Percentiles rank a stretch among this genome's conserved stretches.
Conservation (phyloP, 2,329 filamentous ascomycete genomes). For the Nemania bipapillata region DNA sequence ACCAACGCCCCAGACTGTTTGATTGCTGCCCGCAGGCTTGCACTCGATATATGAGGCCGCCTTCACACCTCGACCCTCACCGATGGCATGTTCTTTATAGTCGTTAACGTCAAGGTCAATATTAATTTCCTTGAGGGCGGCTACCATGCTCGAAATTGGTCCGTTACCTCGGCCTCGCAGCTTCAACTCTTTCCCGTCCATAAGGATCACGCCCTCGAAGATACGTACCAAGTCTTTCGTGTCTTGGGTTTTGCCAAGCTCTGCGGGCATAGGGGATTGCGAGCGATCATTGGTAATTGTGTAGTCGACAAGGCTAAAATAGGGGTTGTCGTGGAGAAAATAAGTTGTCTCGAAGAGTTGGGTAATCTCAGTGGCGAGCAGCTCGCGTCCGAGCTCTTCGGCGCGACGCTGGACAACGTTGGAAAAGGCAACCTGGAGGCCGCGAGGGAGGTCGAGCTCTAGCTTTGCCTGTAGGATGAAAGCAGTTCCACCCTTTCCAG, state of each 20-base stretch:
- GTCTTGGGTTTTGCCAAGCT: slow-evolving; percentile 76
- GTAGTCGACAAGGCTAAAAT: slow-evolving; percentile 91
- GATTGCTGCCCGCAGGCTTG: slow-evolving; percentile 71
- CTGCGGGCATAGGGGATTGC: slow-evolving; percentile 71
- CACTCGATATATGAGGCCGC: slow-evolving; percentile 96
- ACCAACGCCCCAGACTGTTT: slow-evolving; percentile 88
- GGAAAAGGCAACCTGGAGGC: slow-evolving; percentile 90
- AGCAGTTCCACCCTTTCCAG: slow-evolving; percentile 91
- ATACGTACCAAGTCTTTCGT: slow-evolving; percentile 82
- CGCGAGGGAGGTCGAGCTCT: slow-evolving; percentile 90
- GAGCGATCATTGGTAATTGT: slow-evolving; percentile 87
- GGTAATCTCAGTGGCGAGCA: slow-evolving; percentile 84
- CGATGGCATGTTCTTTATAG: slow-evolving; percentile 97
- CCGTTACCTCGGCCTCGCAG: slow-evolving; percentile 87
- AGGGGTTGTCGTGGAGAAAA: slow-evolving; percentile 82
- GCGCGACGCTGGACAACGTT: slow-evolving; percentile 84
- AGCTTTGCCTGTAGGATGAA: slow-evolving; percentile 93
- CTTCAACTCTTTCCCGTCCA: slow-evolving; percentile 59
- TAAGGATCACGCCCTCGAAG: slow-evolving; percentile 65
- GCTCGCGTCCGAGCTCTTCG: slow-evolving; percentile 83
- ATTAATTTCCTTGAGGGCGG: slow-evolving; percentile 79
- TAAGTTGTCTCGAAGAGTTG: slow-evolving; percentile 88
- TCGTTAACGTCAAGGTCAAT: slow-evolving; percentile 93
- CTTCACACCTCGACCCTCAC: slow-evolving; percentile 81
- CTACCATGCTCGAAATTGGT: slow-evolving; percentile 86